Evolutionary conservation across 352 stramenopile species (phyloP), one percentile per base, ranked within the genome.

Genomic region (Globisporangium acanthophoron): DNA sequence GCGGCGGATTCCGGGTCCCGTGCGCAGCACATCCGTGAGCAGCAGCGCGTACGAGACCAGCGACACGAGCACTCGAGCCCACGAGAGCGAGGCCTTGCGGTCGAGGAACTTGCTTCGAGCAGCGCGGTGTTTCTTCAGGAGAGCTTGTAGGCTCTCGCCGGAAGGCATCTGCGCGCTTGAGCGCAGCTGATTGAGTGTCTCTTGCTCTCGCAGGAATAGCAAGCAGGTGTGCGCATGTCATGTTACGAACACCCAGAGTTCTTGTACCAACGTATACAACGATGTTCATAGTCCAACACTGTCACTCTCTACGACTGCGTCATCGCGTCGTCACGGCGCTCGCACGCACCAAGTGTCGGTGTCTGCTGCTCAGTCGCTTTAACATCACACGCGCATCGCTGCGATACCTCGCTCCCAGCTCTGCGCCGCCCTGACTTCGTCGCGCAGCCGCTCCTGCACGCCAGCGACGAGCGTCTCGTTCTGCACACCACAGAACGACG

Each of bases 401-500:
- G 61, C 43, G 27, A 85, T 78, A 16, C 72, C 67, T n/a, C 70
- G 54, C 31, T 76, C 61, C 78, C 78, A 88, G 55, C 62, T 78
- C 39, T 74, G 41, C 0, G 52, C 64, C 72, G 74, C 81, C 43
- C 84, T 88, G 53, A 80, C 53, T 61, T 87, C 78, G 60, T 88
- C 78, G 31, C 76, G 54, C 29, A 87, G 57, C 8, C 70, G 61
- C 59, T 88, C 76, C 33, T 81, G 70, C 3, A 79, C 41, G 20
- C 48, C 24, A 5, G 37, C 53, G 2, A 74, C 52, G 8, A 74
- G 52, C 27, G 58, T 52, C 1, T 60, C 35, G 56, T 48, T 63
- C 57, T 65, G 54, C 0, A 54, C 43, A 3, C 37, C 29, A 40
- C 69, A 76, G 31, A 78, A 77, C 0, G n/a, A 21, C 0, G 56